phyloP scores from a whole-genome alignment of 768 basidiomycete genomes.

The Gloeophyllum trabeum region DNA sequence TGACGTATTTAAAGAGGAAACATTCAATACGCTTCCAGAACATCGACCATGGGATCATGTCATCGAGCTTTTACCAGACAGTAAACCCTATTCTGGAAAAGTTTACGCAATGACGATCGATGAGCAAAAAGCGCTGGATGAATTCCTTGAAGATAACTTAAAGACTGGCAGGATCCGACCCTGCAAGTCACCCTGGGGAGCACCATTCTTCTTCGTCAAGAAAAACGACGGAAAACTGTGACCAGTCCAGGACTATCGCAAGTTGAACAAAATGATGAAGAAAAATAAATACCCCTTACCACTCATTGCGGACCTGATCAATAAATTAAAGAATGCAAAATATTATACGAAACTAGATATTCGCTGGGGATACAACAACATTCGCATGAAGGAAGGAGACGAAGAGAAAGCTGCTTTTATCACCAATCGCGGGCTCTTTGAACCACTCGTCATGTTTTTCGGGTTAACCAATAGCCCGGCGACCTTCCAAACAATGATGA shows the following conservation, averaged over 20 bases:
- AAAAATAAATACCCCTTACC: constrained; percentile 5
- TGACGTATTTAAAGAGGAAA: not conserved
- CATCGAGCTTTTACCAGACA: not conserved
- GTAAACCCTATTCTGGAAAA: not conserved
- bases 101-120: not conserved
- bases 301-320: constrained; percentile 7
- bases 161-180: constrained; percentile 1
- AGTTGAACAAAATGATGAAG: not conserved
- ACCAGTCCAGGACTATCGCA: constrained; percentile 14
- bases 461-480: constrained; percentile 15
- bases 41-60: not conserved
- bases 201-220: constrained; percentile 13
- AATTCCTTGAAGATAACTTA: constrained; percentile 1
- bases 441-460: constrained; percentile 20
- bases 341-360: constrained; percentile 18
- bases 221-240: constrained; percentile 14
- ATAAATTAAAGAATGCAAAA: constrained; percentile 6
- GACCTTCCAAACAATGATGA: constrained; percentile 16
- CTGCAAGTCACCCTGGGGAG: constrained; percentile 8
- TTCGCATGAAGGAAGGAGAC: constrained; percentile 15
- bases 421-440: constrained; percentile 16
- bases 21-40: not conserved
- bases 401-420: constrained; percentile 20
- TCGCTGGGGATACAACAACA: constrained; percentile 17
- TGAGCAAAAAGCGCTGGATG: not conserved